phyloP scores from a whole-genome alignment of 1,284 basidiomycete species.

The Porodaedalea pini region DNA sequence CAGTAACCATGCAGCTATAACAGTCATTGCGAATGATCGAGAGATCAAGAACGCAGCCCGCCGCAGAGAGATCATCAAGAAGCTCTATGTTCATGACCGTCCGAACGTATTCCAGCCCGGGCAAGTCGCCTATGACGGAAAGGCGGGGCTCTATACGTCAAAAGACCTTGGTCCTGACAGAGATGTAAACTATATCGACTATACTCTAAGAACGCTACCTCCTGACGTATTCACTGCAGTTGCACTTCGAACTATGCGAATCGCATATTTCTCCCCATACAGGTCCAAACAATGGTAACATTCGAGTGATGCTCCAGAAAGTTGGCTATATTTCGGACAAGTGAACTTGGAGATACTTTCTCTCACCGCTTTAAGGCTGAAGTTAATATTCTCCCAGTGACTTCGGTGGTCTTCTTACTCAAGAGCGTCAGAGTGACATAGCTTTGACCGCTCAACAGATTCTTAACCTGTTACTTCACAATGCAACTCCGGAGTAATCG shows the following conservation, averaged over 20 bases:
- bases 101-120: slow-evolving; percentile 4
- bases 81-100: not conserved
- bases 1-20: not conserved
- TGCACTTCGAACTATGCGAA: slow-evolving; percentile 4
- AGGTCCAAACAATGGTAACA: not conserved
- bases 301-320: not conserved
- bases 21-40: not conserved
- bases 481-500: slow-evolving; percentile 1
- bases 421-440: not conserved
- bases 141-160: slow-evolving; percentile 5
- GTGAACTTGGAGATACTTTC: not conserved
- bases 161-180: slow-evolving; percentile 5
- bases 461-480: slow-evolving; percentile 10
- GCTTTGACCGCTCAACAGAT: not conserved
- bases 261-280: too few relatives aligned
- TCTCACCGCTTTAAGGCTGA: not conserved
- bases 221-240: not conserved
- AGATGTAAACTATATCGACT: not conserved
- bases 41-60: slow-evolving; percentile 2
- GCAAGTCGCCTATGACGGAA: slow-evolving; percentile 11
- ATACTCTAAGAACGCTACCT: not conserved
- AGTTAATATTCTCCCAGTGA: not conserved
- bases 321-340: not conserved
- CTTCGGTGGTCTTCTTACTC: not conserved
- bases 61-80: slow-evolving; percentile 12